Evolutionary conservation across 2,329 filamentous ascomycete species (phyloP).

Genomic region (Ophiocordyceps australis): DNA sequence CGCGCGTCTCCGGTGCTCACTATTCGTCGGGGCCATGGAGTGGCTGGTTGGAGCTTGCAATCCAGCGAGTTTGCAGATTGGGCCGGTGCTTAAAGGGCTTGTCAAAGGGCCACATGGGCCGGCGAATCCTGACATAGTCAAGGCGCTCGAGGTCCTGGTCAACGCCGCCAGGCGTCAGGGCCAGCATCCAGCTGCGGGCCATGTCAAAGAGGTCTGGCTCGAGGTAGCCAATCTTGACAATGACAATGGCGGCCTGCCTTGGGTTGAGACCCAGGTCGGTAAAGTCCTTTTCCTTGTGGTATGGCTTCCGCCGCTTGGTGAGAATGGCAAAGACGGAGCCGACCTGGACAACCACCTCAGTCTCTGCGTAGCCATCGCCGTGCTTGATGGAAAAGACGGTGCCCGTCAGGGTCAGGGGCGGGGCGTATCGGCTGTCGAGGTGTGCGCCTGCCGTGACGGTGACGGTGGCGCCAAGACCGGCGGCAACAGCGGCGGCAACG

Average conservation of each 20-base stretch:
- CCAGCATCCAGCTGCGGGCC: constrained; percentile 34
- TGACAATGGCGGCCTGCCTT: constrained; percentile 26
- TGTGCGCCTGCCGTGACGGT: constrained; percentile 32
- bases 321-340: constrained; percentile 31
- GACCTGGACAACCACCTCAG: constrained; percentile 29
- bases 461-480: constrained; percentile 25
- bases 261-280: constrained; percentile 25
- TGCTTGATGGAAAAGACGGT: constrained; percentile 28
- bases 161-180: constrained; percentile 31
- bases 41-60: constrained; percentile 5
- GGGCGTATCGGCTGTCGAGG: constrained; percentile 26
- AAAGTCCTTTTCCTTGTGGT: constrained; percentile 33
- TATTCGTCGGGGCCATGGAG: constrained; percentile 1
- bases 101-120: constrained; percentile 23
- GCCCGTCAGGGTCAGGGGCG: constrained; percentile 30
- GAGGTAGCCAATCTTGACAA: constrained; percentile 37
- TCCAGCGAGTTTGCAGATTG: constrained; percentile 6
- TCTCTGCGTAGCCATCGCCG: constrained; percentile 25
- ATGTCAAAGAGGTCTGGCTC: constrained; percentile 35
- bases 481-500: constrained; percentile 18
- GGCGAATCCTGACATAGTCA: constrained; percentile 25
- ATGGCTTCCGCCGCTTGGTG: constrained; percentile 32
- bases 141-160: constrained; percentile 30
- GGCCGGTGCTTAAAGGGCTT: constrained; percentile 5
- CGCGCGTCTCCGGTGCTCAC: too few relatives aligned